Percentiles rank a stretch among this genome's conserved stretches.
phyloP scores from a whole-genome alignment of 1,139 yeast genomes.

The Geotrichum aggregatum region DNA sequence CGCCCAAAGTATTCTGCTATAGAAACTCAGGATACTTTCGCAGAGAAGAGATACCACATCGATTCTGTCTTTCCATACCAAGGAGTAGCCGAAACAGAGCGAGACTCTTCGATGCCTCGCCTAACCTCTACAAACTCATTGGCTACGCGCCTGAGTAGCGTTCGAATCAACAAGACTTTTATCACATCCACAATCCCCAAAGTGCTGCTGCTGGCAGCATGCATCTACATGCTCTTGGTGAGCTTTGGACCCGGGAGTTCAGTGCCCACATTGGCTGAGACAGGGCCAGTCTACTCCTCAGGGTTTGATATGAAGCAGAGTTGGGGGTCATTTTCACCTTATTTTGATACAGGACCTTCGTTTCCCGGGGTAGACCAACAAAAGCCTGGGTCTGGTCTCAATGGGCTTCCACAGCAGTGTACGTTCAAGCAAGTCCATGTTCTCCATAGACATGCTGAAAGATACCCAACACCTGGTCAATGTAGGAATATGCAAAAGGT shows the following conservation, averaged over 20 bases:
- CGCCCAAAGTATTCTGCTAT: no score
- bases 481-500: conserved; percentile 29
- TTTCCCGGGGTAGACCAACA: conserved; percentile 25
- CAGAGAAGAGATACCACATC: no score
- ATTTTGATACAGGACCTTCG: conserved; percentile 40
- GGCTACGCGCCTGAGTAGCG: no score
- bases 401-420: conserved; percentile 35
- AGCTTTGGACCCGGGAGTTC: conserved; percentile 30
- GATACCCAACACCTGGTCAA: conserved; percentile 40
- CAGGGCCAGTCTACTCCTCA: conserved; percentile 38
- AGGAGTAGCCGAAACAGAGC: no score
- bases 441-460: conserved; percentile 43
- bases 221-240: no score
- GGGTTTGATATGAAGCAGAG: conserved; percentile 43
- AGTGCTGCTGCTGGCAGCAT: no score
- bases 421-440: conserved; percentile 40
- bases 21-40: no score
- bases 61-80: no score
- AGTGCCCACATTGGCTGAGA: no score
- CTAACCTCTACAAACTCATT: no score
- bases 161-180: not conserved
- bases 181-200: no score
- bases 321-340: conserved; percentile 44
- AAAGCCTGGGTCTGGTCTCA: conserved; percentile 29
- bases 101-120: no score